phyloP scores from a whole-genome alignment of 148 eudicot species.

The Chenopodium album region DNA sequence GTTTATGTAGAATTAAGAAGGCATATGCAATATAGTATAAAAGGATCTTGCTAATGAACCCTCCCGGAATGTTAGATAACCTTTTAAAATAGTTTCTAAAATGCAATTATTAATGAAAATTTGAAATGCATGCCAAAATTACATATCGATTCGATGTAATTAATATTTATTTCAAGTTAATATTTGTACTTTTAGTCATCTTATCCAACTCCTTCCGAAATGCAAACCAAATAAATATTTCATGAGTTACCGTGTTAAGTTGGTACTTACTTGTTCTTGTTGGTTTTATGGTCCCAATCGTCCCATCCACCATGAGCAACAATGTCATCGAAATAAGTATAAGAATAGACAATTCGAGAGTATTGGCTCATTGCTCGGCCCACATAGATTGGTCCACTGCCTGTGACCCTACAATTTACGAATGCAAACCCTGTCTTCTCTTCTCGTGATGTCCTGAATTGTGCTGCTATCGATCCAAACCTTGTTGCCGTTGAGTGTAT shows the following conservation, averaged over 20 bases:
- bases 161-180: no score
- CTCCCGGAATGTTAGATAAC: no score
- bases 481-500: conserved; percentile 86
- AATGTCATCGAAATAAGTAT: conserved; percentile 77
- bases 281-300: conserved; percentile 68
- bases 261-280: conserved; percentile 64
- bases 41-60: no score
- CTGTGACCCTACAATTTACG: conserved; percentile 76
- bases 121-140: no score
- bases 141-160: no score
- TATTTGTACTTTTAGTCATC: no score
- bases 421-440: conserved; percentile 94
- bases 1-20: no score
- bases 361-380: conserved; percentile 97
- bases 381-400: conserved; percentile 80
- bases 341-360: conserved; percentile 84
- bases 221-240: no score
- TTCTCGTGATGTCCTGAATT: conserved; percentile 48
- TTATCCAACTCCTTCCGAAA: no score
- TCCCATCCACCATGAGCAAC: conserved; percentile 97
- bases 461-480: conserved; percentile 96
- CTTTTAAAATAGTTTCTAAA: no score
- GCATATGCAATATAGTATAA: no score
- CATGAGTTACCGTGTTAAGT: background rate
- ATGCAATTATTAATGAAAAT: no score